Evolutionary conservation across 2,329 filamentous ascomycete genomes (phyloP).

Genomic region (Chalara sp.): DNA sequence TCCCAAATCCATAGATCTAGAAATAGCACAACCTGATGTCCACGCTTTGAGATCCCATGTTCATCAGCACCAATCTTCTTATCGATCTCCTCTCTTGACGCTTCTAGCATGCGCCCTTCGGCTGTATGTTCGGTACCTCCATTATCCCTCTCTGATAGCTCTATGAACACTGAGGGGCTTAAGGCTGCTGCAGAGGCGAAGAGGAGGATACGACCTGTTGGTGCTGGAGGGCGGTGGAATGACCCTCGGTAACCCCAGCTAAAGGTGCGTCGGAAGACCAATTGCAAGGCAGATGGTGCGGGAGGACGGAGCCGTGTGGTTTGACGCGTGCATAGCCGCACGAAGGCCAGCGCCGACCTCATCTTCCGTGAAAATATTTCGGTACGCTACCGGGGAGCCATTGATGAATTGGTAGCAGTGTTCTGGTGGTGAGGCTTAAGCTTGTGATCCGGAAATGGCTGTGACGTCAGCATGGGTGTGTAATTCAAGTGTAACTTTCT

Average conservation of each 20-base stretch:
- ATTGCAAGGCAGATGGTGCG: constrained; percentile 13
- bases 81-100: constrained; percentile 69
- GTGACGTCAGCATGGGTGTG: too few relatives aligned
- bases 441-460: too few relatives aligned
- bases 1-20: constrained; percentile 73
- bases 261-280: constrained; percentile 10
- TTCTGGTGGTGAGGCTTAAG: too few relatives aligned
- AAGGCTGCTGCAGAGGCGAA: constrained; percentile 28
- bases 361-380: constrained; percentile 26
- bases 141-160: constrained; percentile 50
- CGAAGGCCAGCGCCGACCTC: constrained; percentile 37
- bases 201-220: constrained; percentile 13
- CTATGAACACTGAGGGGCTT: constrained; percentile 50
- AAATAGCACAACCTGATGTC: constrained; percentile 56
- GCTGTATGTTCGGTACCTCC: constrained; percentile 56
- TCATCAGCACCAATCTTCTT: constrained; percentile 60
- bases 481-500: too few relatives aligned
- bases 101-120: constrained; percentile 81
- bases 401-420: too few relatives aligned
- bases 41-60: constrained; percentile 48
- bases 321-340: constrained; percentile 38
- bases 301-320: constrained; percentile 26
- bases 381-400: too few relatives aligned
- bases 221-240: constrained; percentile 5
- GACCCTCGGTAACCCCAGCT: constrained; percentile 1